phyloP scores from a whole-genome alignment of 2,329 filamentous ascomycete species.

The Davidsoniella neocaledoniae region DNA sequence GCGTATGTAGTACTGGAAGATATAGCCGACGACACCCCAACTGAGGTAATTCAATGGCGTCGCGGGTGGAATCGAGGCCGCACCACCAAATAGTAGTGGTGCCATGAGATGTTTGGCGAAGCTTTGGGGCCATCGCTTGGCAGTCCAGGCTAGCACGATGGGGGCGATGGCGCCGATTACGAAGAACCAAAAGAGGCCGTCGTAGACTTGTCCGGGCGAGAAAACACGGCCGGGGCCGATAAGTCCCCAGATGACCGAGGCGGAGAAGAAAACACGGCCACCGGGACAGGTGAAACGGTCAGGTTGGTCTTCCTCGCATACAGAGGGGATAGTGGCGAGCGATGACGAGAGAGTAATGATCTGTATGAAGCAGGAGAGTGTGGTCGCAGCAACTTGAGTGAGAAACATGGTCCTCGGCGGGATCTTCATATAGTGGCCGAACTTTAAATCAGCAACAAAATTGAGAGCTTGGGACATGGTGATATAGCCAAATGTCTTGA shows the following conservation, averaged over 20 bases:
- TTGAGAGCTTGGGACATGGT: constrained; percentile 48
- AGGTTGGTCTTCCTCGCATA: constrained; percentile 42
- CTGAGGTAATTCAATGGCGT: constrained; percentile 57
- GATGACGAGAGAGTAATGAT: constrained; percentile 47
- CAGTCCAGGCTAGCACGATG: constrained; percentile 32
- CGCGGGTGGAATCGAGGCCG: constrained; percentile 43
- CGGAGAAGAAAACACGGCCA: constrained; percentile 46
- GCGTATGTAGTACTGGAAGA: constrained; percentile 55
- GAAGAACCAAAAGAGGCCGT: constrained; percentile 43
- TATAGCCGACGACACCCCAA: constrained; percentile 55
- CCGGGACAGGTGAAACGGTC: constrained; percentile 48
- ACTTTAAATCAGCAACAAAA: constrained; percentile 50
- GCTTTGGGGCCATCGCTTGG: constrained; percentile 34
- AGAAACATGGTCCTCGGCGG: constrained; percentile 51
- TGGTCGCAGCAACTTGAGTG: constrained; percentile 47
- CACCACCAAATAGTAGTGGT: constrained; percentile 45
- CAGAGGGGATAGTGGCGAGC: constrained; percentile 40
- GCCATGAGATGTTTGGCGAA: constrained; percentile 38
- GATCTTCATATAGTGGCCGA: constrained; percentile 59
- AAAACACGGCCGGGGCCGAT: constrained; percentile 48
- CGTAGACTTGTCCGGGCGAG: constrained; percentile 44
- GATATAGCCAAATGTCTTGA: constrained; percentile 47
- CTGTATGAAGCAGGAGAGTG: constrained; percentile 50
- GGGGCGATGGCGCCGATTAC: constrained; percentile 36
- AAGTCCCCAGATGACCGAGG: constrained; percentile 51